Conservation (phyloP, 176 grass and related monocot species). For the Ampelocalamus luodianensis region DNA sequence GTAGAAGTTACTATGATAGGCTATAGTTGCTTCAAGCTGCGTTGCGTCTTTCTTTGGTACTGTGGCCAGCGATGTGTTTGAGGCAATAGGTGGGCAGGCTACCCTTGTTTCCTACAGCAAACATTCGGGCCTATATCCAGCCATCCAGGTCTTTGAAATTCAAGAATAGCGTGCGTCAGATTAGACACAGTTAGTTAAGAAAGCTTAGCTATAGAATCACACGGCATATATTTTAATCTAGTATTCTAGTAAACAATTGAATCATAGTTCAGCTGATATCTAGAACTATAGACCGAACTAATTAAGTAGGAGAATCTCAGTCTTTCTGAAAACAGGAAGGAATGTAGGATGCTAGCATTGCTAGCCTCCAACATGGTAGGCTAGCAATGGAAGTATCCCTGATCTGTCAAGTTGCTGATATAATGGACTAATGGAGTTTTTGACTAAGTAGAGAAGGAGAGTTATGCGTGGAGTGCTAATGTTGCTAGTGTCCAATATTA, state of each 20-base stretch:
- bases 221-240: background rate
- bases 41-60: background rate
- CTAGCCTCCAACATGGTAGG: background rate
- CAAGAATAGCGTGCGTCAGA: background rate
- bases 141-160: background rate
- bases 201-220: background rate
- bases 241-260: background rate
- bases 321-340: background rate
- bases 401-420: background rate
- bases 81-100: background rate
- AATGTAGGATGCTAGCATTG: slow-evolving; percentile 4
- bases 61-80: background rate
- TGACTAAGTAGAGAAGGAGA: background rate
- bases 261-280: background rate
- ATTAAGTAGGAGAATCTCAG: background rate
- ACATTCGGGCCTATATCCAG: background rate
- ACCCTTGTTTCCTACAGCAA: background rate
- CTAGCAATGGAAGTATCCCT: background rate
- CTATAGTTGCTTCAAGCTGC: background rate
- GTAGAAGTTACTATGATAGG: background rate
- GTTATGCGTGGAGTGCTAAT: background rate
- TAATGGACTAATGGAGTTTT: background rate
- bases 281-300: background rate
- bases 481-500: background rate
- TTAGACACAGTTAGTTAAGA: background rate